phyloP scores from a whole-genome alignment of 306 rosid species.

The Macrotyloma uniflorum region DNA sequence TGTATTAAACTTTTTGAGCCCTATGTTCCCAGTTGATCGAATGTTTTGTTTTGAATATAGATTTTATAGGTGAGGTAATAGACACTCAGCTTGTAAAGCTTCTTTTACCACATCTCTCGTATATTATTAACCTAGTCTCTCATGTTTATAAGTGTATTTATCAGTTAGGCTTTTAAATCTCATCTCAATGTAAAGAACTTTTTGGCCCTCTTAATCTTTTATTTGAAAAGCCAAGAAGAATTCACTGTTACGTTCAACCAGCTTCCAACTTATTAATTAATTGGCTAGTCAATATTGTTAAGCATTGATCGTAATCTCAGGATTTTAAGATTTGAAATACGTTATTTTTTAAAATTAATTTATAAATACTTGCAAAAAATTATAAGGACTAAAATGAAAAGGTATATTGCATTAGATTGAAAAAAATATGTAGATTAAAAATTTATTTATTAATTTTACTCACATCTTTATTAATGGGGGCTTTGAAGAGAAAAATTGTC shows the following conservation, averaged over 20 bases:
- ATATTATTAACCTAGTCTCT: conserved; percentile 1
- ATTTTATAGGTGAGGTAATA: conserved; percentile 43
- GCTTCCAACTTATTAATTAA: background rate
- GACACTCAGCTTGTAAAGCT: conserved; percentile 43
- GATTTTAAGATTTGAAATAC: no score
- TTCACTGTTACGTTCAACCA: background rate
- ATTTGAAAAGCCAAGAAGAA: conserved; percentile 12
- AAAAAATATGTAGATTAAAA: no score
- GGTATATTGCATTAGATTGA: no score
- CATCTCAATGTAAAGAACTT: conserved; percentile 38
- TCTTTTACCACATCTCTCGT: conserved; percentile 26
- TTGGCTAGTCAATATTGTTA: background rate
- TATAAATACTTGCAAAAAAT: no score
- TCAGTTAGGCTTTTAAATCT: conserved; percentile 21
- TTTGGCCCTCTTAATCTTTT: conserved; percentile 31
- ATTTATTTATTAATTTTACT: no score
- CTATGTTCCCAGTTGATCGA: conserved; percentile 50
- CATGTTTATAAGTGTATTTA: conserved; percentile 50
- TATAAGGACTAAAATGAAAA: no score
- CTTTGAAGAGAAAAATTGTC: no score
- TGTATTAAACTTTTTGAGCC: conserved; percentile 87
- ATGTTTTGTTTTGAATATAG: conserved; percentile 33
- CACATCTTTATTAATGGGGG: no score
- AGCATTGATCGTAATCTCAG: no score
- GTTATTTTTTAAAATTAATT: no score